Evolutionary conservation across 495 filamentous ascomycete genomes (phyloP), one percentile per base, ranked within the genome.

Genomic region (Lasiosphaeria miniovina): DNA sequence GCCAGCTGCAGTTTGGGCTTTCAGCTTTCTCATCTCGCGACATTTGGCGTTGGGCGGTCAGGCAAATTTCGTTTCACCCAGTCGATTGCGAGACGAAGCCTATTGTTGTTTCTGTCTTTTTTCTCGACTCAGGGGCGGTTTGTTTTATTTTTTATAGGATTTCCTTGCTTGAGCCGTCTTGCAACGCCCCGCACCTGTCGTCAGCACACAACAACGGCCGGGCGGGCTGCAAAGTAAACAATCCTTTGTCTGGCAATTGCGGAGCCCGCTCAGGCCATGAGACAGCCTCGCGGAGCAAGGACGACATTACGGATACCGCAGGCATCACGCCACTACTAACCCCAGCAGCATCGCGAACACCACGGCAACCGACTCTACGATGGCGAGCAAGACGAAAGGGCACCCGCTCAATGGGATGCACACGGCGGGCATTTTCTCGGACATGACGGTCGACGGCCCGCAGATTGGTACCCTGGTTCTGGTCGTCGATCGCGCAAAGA

Each of bases 401-500:
- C 73, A 74, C 52, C 66, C 72, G 34, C 63, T 79, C 62, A 77
- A 72, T 59, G 73, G 66, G 52, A 74, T 78, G 74, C 94, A 96
- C 78, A 90, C 93, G 3, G 91, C 95, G 1, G 94, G 94, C 67
- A 96, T 99, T 69, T 99, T 87, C 75, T 88, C 93, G 1, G 95
- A 98, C 76, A 93, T 96, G 86, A 92, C 86, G 49, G 83, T 96
- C 56, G 94, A 99, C 74, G 94, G 94, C 0, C 94, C 94, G 4
- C 84, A 91, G 45, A 96, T 98, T 70, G 94, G 94, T 43, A 97
- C 91, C 0, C 79, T 99, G 63, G 91, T 99, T 49, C 81, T 91
- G 43, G 86, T 99, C 61, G 82, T 99, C 61, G 95, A 99, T 73
- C 83, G 90, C 50, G 90, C 89, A 55, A 98, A 95, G 82, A 99